Evolutionary conservation across 768 basidiomycete genomes (phyloP), one percentile per base, ranked within the genome.

Genomic region (Serendipita indica): DNA sequence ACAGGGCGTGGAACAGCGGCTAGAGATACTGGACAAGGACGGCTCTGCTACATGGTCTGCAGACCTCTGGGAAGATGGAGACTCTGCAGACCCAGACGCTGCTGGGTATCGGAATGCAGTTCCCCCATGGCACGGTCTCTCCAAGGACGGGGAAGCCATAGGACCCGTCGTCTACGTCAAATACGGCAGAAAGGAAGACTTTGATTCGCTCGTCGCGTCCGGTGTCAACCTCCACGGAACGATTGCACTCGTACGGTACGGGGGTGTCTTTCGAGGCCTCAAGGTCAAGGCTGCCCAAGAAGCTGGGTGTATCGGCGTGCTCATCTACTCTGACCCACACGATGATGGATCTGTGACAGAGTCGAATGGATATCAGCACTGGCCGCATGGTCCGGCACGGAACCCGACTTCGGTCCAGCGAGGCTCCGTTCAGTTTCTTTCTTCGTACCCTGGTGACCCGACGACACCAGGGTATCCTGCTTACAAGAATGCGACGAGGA

Each of bases 241-340:
- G 63, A 81, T 96, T 58, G 84, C 84, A 32, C 73, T 96, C 30
- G 75, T 78, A 18, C 82, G 89, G 49, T 94, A 92, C 67, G 86
- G 85, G 30, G 72, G 69, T 12, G 75, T 78, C 59, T 88, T 87
- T 73, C 82, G 93, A 63, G 93, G 93, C 10, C 74, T 98, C 18
- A 96, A 92, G 76, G 75, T 92, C 58, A 80, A 89, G 73, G 79
- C 81, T 2, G 90, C 92, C 1, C 78, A 92, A 67, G 87, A 91
- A 59, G 79, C 78, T 13, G 90, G 91, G 32, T 89, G 89, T 2
- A 75, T 73, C 27, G 91, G 83, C 33, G 74, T 83, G 30, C 70
- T 94, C 41, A 89, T 93, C 58, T 93, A 89, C 72, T 82, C 80
- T 33, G 91, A 94, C 69, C 84, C 85, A 14, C 82, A 81, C 28